Base-by-base conservation (phyloP, 2,329 filamentous ascomycete genomes). In the Hymenoscyphus linearis region DNA sequence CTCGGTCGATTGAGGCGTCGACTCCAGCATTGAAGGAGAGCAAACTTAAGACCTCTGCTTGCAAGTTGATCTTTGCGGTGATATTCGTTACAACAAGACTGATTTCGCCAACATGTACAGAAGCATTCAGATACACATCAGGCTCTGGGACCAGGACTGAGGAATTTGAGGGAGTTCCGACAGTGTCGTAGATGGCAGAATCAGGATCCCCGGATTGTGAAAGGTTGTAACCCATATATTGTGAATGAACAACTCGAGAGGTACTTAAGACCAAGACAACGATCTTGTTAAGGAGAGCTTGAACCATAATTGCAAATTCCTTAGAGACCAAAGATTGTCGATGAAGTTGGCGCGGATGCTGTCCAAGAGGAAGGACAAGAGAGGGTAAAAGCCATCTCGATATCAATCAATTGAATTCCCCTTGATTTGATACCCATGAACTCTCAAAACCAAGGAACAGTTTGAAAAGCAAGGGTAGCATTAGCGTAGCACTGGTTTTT, bases 1-100 rank as follows among this genome's bases (percentile, higher is more conserved):
- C 83, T 55, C 80, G 76, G 67, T 84, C 80, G 74, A 86, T 82
- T 57, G 77, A 80, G 2, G 82, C 77, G 68, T 84, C 81, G 40
- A 87, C 83, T 53, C 84, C 84, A 2, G 84, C 84, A 66, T 80
- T 84, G 77, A 86, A 85, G 60, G 79, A 75, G 52, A 86, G 78
- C 52, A 86, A 76, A 63, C 80, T 78, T 47, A 85, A 76, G 10
- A 86, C 82, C 69, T 84, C 79, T 4, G 82, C 82, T 63, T 84
- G 81, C 35, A 85, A 76, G 68, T 84, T 86, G 71, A 85, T 78
- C 69, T 85, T 84, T 58, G 83, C 83, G 1, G 81, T 83, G 60
- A 86, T 76, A 67, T 86, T 85, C 62, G 82, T 76, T 13, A 86
- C 84, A 55, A 80, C 76, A 60, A 87, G 79, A 70, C 78, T 76